Percentiles rank a stretch among this genome's conserved stretches.
Conservation (phyloP, 2,329 filamentous ascomycete genomes). For the Aspergillus versicolor region DNA sequence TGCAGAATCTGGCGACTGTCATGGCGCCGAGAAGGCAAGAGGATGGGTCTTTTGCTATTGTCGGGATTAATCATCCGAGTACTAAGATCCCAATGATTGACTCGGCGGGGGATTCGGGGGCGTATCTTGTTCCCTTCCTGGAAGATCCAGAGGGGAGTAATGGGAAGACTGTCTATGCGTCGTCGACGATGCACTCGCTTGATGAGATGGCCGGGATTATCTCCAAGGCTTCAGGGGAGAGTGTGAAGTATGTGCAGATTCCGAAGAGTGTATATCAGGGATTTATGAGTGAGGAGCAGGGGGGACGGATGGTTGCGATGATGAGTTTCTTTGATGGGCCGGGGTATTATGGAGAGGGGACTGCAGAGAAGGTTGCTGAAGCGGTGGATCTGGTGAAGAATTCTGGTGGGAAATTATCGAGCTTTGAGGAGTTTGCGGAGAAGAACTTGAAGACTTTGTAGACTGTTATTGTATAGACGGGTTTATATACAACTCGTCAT, state of each 20-base stretch:
- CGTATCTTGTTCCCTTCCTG: constrained; percentile 39
- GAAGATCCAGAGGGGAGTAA: constrained; percentile 35
- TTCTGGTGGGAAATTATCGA: constrained; percentile 28
- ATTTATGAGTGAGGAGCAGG: constrained; percentile 16
- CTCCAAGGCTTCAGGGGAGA: constrained; percentile 37
- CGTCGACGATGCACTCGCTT: constrained; percentile 31
- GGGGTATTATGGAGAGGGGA: constrained; percentile 39
- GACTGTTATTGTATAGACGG: too few species aligned
- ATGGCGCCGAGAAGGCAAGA: constrained; percentile 23
- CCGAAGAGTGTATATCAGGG: constrained; percentile 24
- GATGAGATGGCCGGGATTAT: constrained; percentile 34
- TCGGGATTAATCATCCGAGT: constrained; percentile 17
- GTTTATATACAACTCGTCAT: too few species aligned
- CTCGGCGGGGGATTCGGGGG: constrained; percentile 37
- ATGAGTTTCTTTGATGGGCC: constrained; percentile 31
- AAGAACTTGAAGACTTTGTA: background rate
- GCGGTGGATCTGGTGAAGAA: constrained; percentile 24
- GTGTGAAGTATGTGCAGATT: constrained; percentile 31
- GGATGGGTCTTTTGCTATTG: constrained; percentile 29
- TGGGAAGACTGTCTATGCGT: constrained; percentile 37
- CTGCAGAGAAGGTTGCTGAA: constrained; percentile 32
- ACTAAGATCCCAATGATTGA: constrained; percentile 34
- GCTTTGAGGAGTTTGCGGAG: constrained; percentile 35
- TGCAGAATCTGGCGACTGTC: constrained; percentile 47
- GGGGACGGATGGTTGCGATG: constrained; percentile 21